phyloP scores from a whole-genome alignment of 345 rosid species.

The Pelargonium nanum region DNA sequence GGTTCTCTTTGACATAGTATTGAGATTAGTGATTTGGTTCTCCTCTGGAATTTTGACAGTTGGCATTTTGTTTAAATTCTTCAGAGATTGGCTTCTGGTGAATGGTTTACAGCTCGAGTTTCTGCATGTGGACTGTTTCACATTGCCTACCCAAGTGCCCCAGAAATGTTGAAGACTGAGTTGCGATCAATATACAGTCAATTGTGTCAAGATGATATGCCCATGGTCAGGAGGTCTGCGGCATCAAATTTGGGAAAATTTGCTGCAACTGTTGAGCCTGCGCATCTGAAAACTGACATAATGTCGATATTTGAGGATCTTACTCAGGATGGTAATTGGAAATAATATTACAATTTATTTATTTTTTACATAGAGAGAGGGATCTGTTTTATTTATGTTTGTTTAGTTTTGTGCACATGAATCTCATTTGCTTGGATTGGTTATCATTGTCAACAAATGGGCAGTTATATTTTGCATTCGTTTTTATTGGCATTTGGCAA shows the following conservation, averaged over 20 bases:
- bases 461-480: no score
- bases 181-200: constrained; percentile 56
- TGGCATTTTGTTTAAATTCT: constrained; percentile 2
- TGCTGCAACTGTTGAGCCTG: constrained; percentile 87
- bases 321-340: constrained; percentile 77
- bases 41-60: background rate
- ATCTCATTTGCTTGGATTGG: no score
- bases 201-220: constrained; percentile 97
- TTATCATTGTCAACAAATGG: no score
- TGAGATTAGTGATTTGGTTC: no score
- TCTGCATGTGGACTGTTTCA: constrained; percentile 93
- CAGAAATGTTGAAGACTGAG: constrained; percentile 61
- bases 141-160: constrained; percentile 84
- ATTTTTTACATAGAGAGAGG: no score
- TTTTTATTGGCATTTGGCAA: no score
- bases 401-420: no score
- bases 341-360: constrained; percentile 4
- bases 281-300: constrained; percentile 71
- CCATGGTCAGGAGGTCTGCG: constrained; percentile 97
- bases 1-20: no score
- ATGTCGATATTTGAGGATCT: constrained; percentile 90
- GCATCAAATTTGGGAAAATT: constrained; percentile 83
- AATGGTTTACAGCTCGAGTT: constrained; percentile 95
- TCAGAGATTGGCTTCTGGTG: constrained; percentile 91
- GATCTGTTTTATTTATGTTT: no score